Evolutionary conservation across 768 basidiomycete genomes (phyloP), one percentile per base, ranked within the genome.

Genomic region (Podaxis carcinomalis): DNA sequence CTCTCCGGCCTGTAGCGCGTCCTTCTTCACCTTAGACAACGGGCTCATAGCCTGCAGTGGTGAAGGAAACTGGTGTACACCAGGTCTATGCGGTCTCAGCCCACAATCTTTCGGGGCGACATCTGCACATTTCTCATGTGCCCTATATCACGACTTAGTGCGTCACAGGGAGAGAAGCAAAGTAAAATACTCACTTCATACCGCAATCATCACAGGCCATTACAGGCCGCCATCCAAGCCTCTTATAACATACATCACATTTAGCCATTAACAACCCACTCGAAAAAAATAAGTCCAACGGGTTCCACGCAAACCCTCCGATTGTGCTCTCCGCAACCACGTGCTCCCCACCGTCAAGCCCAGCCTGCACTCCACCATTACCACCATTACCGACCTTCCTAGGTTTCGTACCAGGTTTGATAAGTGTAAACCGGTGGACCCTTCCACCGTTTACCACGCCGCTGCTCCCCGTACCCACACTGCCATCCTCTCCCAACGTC

Each of bases 191-290:
- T 57, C 59, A 89, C 85, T 86, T 82, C 67, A 92, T 73, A 27
- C 89, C 87, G 73, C 94, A 95, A 73, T 95, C 93, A 71, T 95
- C 93, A 69, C 93, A 96, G 67, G 90, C 86, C 19, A 95, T 74
- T 35, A 89, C 82, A 21, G 92, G 86, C 70, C 93, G 95, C 87
- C 90, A 88, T 11, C 93, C 93, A 40, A 96, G 77, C 51, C 91
- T 77, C 78, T 94, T 95, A 46, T 71, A 68, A 68, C 93, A 96
- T 16, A 93, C 73, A 72, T 92, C 92, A 67, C 93, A 96, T 70
- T 89, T 93, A 52, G 86, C 81, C 2, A 84, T 83, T 23, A 91
- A 71, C 50, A 90, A 73, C 16, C 83, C 89, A 69, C 86, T 88
- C 6, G 85, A 85, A 73, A 93, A 91, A 68, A 93, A 81, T 62